phyloP scores from a whole-genome alignment of 2,329 filamentous ascomycete genomes.

The Pyrenochaeta sp. region DNA sequence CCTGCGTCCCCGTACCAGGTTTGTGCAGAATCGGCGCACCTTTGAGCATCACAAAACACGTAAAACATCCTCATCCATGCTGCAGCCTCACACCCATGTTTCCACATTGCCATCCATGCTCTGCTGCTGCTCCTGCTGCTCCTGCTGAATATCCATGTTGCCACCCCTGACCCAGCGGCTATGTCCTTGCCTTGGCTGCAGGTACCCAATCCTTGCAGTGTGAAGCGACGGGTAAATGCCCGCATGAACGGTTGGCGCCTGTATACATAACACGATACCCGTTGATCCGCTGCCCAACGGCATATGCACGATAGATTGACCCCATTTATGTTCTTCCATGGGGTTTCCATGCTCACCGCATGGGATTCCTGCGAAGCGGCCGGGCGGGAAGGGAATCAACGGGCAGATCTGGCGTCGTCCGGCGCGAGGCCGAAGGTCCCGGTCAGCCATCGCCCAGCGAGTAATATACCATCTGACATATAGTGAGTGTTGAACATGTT shows the following conservation, averaged over 20 bases:
- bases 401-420: slow-evolving; percentile 1
- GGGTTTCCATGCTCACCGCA: neutral
- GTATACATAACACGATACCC: slow-evolving; percentile 9
- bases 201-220: slow-evolving; percentile 2
- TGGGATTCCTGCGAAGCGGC: neutral
- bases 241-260: neutral
- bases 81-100: slow-evolving; percentile 5
- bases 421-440: neutral
- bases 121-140: neutral
- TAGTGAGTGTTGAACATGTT: too few relatives aligned
- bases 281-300: slow-evolving; percentile 9
- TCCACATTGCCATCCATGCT: slow-evolving; percentile 10
- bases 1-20: neutral
- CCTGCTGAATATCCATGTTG: neutral
- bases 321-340: neutral
- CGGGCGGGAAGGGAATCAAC: neutral
- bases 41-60: neutral
- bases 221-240: slow-evolving; percentile 15
- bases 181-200: slow-evolving; percentile 7
- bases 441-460: neutral
- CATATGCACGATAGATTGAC: slow-evolving; percentile 11
- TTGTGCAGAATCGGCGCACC: neutral
- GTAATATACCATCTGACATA: slow-evolving; percentile 1
- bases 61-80: neutral
- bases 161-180: neutral